Evolutionary conservation across 768 basidiomycete species (phyloP), one percentile per base, ranked within the genome.

Genomic region (Phlebiopsis gigantea): DNA sequence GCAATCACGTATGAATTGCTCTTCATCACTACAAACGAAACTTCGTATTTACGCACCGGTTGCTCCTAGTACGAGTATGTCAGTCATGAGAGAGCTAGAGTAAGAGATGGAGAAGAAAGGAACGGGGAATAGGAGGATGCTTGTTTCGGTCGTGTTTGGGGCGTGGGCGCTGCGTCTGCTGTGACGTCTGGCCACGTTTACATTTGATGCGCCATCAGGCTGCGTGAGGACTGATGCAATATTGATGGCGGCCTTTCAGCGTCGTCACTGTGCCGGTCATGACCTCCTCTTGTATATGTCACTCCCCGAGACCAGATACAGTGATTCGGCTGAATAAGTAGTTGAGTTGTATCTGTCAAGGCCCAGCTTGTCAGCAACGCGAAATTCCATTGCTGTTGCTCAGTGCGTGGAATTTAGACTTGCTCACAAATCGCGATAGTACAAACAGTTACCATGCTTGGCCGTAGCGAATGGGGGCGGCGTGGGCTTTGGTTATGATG

Each of bases 41-140:
- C 14, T 5, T 31, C 8, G 17, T 44, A 19, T 2, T 22, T 21
- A 31, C 41, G 26, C 59, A 79, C 77, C 71, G 22, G 88, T 88
- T 7, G 88, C 89, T 4, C 89, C 90, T 31, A 88, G 75, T 44
- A 92, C 71, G 44, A 90, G 73, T 51, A 91, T 79, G 63, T 87
- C 85, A 41, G 71, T 65, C 76, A 76, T 76, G 17, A 34, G 30
- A 5, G 10, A n/a, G 12, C 26, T 3, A 21, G 6, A n/a, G n/a
- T 29, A n/a, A 17, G 31, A 52, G 41, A n/a, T 25, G 29, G 39
- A 41, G 31, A 22, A 28, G n/a, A 45, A 46, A 26, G 45, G 45
- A 46, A 10, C 45, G 45, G 25, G 19, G 17, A 12, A 17, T 3
- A 39, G 34, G 8, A 39, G 31, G 17, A 29, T 48, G 28, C 30